Evolutionary conservation across 768 basidiomycete species (phyloP).

Genomic region (Chalciporus pseudorubinellus): DNA sequence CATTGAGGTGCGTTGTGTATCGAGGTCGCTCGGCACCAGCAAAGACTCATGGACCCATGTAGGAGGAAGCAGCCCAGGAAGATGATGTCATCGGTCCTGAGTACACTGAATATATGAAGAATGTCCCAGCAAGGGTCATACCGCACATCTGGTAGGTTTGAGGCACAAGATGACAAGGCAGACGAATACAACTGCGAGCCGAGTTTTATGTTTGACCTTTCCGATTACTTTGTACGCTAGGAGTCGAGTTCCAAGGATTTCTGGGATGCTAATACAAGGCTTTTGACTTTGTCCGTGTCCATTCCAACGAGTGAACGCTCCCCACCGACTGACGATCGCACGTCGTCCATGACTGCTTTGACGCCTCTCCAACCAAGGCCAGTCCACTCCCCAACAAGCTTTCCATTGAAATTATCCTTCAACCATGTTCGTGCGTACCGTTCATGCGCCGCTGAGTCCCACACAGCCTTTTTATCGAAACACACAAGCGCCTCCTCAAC

Average conservation of each 20-base stretch:
- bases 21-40: not conserved
- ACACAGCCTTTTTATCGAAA: slow-evolving; percentile 52
- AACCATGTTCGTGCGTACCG: slow-evolving; percentile 29
- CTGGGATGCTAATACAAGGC: slow-evolving; percentile 37
- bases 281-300: slow-evolving; percentile 41
- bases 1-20: slow-evolving; percentile 26
- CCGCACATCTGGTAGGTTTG: slow-evolving; percentile 30
- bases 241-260: slow-evolving; percentile 17
- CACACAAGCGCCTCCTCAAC: slow-evolving; percentile 46
- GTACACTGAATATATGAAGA: slow-evolving; percentile 32
- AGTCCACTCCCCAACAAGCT: slow-evolving; percentile 53
- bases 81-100: slow-evolving; percentile 22
- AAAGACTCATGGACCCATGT: not conserved
- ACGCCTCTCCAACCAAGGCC: slow-evolving; percentile 46
- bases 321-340: slow-evolving; percentile 47
- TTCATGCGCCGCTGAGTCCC: slow-evolving; percentile 36
- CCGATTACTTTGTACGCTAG: slow-evolving; percentile 11
- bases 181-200: not conserved
- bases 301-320: slow-evolving; percentile 42
- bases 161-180: not conserved
- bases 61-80: slow-evolving; percentile 32
- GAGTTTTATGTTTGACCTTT: not conserved
- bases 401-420: slow-evolving; percentile 49
- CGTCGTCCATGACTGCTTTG: slow-evolving; percentile 50
- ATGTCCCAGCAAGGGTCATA: slow-evolving; percentile 28